Percentiles rank a stretch among this genome's conserved stretches.
Evolutionary conservation across 2,329 filamentous ascomycete genomes (phyloP).

Genomic region (Verticillium longisporum): DNA sequence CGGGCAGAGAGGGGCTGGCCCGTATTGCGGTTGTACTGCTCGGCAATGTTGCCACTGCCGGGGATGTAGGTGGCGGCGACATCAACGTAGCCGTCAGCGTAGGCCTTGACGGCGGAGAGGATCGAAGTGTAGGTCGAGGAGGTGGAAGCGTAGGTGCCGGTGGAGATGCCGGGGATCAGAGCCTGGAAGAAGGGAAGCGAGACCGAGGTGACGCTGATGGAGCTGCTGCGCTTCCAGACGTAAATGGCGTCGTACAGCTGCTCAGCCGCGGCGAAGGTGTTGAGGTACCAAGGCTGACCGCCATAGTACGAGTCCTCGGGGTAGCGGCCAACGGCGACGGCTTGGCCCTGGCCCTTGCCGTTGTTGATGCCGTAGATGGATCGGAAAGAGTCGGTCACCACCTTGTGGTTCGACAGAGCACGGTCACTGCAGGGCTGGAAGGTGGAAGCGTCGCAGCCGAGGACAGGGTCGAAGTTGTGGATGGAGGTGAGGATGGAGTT

Average conservation of each 20-base stretch:
- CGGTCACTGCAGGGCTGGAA: constrained; percentile 72
- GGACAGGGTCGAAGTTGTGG: constrained; percentile 61
- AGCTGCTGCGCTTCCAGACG: constrained; percentile 59
- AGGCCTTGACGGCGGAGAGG: constrained; percentile 47
- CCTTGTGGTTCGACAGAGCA: constrained; percentile 70
- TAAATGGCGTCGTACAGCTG: constrained; percentile 71
- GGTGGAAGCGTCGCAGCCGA: constrained; percentile 59
- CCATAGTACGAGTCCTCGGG: constrained; percentile 68
- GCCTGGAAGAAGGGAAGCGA: constrained; percentile 69
- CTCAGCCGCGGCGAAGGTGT: constrained; percentile 71
- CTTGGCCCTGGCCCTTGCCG: constrained; percentile 51
- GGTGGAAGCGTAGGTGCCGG: constrained; percentile 53
- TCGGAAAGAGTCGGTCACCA: constrained; percentile 69
- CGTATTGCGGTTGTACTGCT: constrained; percentile 54
- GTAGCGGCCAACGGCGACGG: constrained; percentile 60
- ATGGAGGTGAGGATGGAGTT: constrained; percentile 64
- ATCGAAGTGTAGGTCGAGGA: constrained; percentile 46
- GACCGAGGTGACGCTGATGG: constrained; percentile 55
- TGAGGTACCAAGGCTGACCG: constrained; percentile 78
- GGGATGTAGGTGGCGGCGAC: constrained; percentile 58
- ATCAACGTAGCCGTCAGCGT: constrained; percentile 55
- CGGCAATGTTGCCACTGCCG: constrained; percentile 55
- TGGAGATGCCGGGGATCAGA: constrained; percentile 47
- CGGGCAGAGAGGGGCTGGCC: constrained; percentile 54
- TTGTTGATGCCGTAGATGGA: constrained; percentile 62